A percentile compares a stretch with the other conserved stretches of the same genome.
Conservation (phyloP, 805 yeast species). For the Kazachstania psychrophila region DNA sequence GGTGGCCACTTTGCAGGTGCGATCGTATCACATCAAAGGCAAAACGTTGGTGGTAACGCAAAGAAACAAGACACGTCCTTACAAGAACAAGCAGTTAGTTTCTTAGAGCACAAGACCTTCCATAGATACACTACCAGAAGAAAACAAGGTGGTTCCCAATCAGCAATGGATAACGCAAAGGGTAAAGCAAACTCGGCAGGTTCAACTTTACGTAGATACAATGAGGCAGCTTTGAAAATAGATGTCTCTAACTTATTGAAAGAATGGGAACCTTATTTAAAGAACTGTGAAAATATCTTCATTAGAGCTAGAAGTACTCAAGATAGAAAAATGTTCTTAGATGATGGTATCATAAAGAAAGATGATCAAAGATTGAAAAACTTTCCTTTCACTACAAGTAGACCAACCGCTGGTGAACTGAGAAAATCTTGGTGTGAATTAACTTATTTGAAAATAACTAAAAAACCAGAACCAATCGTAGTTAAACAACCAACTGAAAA, state of each 20-base stretch:
- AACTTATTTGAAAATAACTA: constrained; percentile 46
- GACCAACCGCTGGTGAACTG: constrained; percentile 77
- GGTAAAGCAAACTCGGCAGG: constrained; percentile 98
- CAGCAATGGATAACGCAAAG: constrained; percentile 81
- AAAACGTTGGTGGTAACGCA: constrained; percentile 46
- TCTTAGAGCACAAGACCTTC: constrained; percentile 72
- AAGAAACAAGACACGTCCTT: constrained; percentile 39
- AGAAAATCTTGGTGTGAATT: constrained; percentile 78
- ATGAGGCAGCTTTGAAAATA: constrained; percentile 70
- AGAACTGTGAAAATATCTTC: constrained; percentile 59
- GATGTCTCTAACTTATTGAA: constrained; percentile 66
- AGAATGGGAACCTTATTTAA: constrained; percentile 54
- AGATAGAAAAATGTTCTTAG: constrained; percentile 56
- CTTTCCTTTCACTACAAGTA: constrained; percentile 82
- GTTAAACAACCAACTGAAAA: constrained; percentile 19
- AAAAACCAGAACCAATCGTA: constrained; percentile 43
- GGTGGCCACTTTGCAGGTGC: constrained; percentile 99
- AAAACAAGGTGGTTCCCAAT: constrained; percentile 95
- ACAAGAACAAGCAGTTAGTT: constrained; percentile 53
- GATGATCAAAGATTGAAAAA: constrained; percentile 54
- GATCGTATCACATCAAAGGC: constrained; percentile 63
- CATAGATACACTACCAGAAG: constrained; percentile 94
- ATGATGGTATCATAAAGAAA: constrained; percentile 41
- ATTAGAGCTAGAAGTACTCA: constrained; percentile 71
- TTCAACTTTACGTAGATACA: constrained; percentile 76